Percentiles rank a stretch among this genome's conserved stretches.
phyloP scores from a whole-genome alignment of 495 filamentous ascomycete genomes.

The Talaromyces ruber region DNA sequence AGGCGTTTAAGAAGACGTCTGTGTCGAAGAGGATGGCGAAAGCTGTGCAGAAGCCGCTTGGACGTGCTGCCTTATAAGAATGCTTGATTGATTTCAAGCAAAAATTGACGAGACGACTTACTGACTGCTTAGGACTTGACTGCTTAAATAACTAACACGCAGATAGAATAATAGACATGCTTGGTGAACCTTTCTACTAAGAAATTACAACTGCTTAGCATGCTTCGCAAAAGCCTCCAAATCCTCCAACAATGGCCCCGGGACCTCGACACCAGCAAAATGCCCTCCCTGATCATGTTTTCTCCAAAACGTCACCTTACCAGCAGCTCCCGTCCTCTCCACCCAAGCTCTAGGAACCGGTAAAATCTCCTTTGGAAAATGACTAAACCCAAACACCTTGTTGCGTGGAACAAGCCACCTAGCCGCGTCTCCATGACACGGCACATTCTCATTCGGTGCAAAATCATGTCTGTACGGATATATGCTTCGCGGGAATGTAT shows the following conservation, averaged over 20 bases:
- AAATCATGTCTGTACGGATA: slow-evolving; percentile 19
- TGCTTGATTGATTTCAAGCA: not conserved
- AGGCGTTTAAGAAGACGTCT: slow-evolving; percentile 30
- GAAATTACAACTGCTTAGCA: not conserved
- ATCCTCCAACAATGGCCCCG: not conserved
- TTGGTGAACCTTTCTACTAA: not conserved
- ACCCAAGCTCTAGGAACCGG: slow-evolving; percentile 32
- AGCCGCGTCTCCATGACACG: slow-evolving; percentile 19
- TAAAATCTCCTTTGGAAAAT: slow-evolving; percentile 38
- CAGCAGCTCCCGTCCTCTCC: slow-evolving; percentile 13
- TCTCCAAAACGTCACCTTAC: slow-evolving; percentile 27
- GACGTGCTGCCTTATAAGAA: not conserved
- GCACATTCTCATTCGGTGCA: slow-evolving; percentile 38
- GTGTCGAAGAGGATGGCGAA: not conserved
- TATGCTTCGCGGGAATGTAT: slow-evolving; percentile 37
- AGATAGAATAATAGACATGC: too few relatives aligned
- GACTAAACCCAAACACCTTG: slow-evolving; percentile 41
- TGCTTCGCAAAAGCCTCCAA: not conserved
- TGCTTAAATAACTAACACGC: not conserved
- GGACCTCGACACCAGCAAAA: slow-evolving; percentile 5
- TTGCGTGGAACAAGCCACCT: not conserved
- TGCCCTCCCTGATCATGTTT: slow-evolving; percentile 20
- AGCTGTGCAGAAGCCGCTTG: not conserved
- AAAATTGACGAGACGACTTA: not conserved
- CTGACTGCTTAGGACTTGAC: not conserved